Evolutionary conservation across 1,284 basidiomycete species (phyloP), one percentile per base, ranked within the genome.

Genomic region (Malassezia brasiliensis): DNA sequence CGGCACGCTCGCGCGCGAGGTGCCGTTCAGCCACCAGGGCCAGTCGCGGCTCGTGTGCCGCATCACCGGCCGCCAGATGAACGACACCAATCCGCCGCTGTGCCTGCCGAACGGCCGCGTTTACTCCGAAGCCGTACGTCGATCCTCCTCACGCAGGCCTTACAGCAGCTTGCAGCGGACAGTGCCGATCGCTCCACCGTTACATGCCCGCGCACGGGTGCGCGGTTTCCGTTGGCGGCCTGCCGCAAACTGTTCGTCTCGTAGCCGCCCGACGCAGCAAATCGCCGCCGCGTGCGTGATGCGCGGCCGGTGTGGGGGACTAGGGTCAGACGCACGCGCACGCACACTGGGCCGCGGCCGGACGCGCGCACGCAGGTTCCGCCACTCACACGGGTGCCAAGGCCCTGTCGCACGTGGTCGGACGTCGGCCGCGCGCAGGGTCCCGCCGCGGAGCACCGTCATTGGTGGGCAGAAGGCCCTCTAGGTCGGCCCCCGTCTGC

Each of bases 41-140:
- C 96, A 93, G 72, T 94, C 90, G 44, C 91, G 88, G 0, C 87
- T 98, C 53, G 90, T 98, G 11, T 98, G 94, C 74, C 78, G 83
- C 40, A 81, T 94, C 63, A 88, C 81, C 53, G 91, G 93, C 22
- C 85, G 84, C 72, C 88, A 96, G 57, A 94, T 96, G 85, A 86
- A 96, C 67, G 90, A 84, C 61, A 83, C 90, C 72, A 93, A 91
- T 68, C 86, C 84, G 77, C 88, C 88, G 1, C 81, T 90, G 83
- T 85, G 83, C n/a, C 87, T 96, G 68, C 87, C 89, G 0, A 86
- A 88, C 61, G 93, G 91, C 3, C 81, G 86, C 63, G 90, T 96
- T 17, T 98, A 98, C 74, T 93, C 90, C 17, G 81, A 82, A 71
- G 86, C 88, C 80, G 90, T 88, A 68, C 61, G 82, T 77, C n/a